Evolutionary conservation across 1,284 basidiomycete species (phyloP), one percentile per base, ranked within the genome.

Genomic region (Spongispora temasekensis): DNA sequence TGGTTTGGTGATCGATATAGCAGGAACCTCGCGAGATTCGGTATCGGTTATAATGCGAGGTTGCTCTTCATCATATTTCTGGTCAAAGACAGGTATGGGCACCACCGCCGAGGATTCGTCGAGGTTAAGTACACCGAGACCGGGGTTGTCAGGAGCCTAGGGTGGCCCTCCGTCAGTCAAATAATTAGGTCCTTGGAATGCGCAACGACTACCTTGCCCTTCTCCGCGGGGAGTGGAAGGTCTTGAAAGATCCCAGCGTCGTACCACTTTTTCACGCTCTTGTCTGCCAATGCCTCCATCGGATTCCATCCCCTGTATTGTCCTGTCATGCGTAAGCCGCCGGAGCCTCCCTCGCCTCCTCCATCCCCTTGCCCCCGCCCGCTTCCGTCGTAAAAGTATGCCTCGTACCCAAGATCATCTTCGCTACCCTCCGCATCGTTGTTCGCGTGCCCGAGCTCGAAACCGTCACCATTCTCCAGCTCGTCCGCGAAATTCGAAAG

Each of bases 401-500:
- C 83, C 67, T 92, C 88, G 71, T 95, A 96, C 1, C 94, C 94
- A 51, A 95, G 77, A 62, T 88, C 90, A 70, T 96, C 93, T 69
- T 93, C 91, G 66, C 86, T 88, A 15, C 79, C 83, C 40, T 92
- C 91, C 37, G 78, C 83, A 13, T 76, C 79, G n/a, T 77, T 75
- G 54, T 75, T 77, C 19, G 67, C 71, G 19, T 77, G 77, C 19
- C 91, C 93, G 52, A 93, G 79, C 73, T 95, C 94, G 74, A 84
- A 94, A 2, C 91, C 90, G 59, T 96, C 94, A 4, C 94, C 94
- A 53, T 79, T 86, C 78, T 98, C 97, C 28, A 99, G 76, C 63
- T 98, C 95, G 51, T 99, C 97, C 3, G 89, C 95, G 71, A 98
- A 97, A 53, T 81, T 83, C n/a, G 94, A 88, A 40, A 99, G 77